Evolutionary conservation across 768 basidiomycete genomes (phyloP), one percentile per base, ranked within the genome.

Genomic region (Sistotremastrum niveocremeum): DNA sequence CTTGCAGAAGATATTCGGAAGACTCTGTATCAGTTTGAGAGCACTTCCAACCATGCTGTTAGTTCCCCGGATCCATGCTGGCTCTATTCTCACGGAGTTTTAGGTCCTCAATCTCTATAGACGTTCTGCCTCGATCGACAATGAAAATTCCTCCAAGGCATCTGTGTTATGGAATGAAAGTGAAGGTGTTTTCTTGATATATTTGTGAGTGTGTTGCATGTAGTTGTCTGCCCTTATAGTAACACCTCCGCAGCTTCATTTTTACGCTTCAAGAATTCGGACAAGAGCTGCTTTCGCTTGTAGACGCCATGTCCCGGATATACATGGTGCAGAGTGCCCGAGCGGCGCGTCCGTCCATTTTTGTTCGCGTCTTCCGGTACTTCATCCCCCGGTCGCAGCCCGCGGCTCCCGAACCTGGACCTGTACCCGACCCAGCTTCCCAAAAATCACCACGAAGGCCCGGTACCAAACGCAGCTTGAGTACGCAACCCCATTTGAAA

Each of bases 181-280:
- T 52, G 91, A 95, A 54, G 78, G 79, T 47, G 71, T 95, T 1
- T 94, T 94, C 59, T 61, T 93, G 29, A 82, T 91, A 0, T 94
- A 93, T 57, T 94, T 91, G 91, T 93, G 50, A 59, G 88, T 69
- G n/a, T 46, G 20, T 7, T 43, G 5, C 12, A 37, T 7, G 37
- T 29, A 33, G 12, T n/a, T 1, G 34, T 45, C 6, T 39, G 44
- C 3, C 36, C 42, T 12, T 44, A 35, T 42, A 11, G n/a, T 36
- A n/a, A 6, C 10, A 42, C 12, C 7, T 5, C 42, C 45, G 20
- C 51, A 95, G 91, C 67, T 97, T 94, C 63, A 84, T 95, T 52
- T 99, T 97, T 63, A 94, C 90, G 0, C 60, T 97, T 39, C 90
- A 99, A 62, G 95, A 98, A 58, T 97, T 97, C 58, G 76, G 87